phyloP scores from a whole-genome alignment of 2,329 filamentous ascomycete species.

The Nigrospora osmanthi region DNA sequence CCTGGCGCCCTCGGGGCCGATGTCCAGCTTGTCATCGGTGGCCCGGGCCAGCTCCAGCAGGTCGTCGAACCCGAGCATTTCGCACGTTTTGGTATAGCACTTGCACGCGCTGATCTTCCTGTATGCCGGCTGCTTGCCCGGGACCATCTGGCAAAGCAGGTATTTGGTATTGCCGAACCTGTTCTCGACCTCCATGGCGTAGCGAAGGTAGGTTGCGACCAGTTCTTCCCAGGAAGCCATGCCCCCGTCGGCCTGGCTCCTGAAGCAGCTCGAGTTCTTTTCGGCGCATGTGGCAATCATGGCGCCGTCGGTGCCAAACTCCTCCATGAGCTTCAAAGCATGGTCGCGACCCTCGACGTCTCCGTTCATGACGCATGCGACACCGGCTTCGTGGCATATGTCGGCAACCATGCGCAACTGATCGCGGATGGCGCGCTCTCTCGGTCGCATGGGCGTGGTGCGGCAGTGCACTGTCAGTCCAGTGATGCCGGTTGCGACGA shows the following conservation, averaged over 20 bases:
- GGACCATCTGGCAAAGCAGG: conserved; percentile 75
- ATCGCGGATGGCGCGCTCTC: conserved; percentile 77
- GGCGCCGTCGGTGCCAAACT: conserved; percentile 84
- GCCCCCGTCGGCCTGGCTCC: conserved; percentile 60
- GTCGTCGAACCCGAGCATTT: conserved; percentile 55
- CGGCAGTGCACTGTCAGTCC: conserved; percentile 92
- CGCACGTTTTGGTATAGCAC: conserved; percentile 64
- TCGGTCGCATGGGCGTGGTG: conserved; percentile 89
- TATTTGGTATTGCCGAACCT: conserved; percentile 91
- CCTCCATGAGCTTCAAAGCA: conserved; percentile 60
- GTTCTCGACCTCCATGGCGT: conserved; percentile 72
- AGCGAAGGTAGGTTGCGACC: conserved; percentile 65
- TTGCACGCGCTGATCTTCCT: conserved; percentile 55
- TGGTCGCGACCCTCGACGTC: conserved; percentile 74
- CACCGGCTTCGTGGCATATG: conserved; percentile 75
- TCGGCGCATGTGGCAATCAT: conserved; percentile 97
- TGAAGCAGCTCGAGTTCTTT: conserved; percentile 84
- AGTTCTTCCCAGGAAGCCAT: conserved; percentile 69
- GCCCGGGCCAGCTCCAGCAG: conserved; percentile 56
- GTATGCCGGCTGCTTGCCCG: conserved; percentile 64
- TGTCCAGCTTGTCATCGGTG: conserved; percentile 55
- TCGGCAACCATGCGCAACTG: conserved; percentile 78
- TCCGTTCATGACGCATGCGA: conserved; percentile 93
- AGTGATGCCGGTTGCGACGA: conserved; percentile 84
- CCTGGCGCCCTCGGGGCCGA: conserved; percentile 44